Evolutionary conservation across 345 rosid species (phyloP).

Genomic region (Ailanthus altissimus): DNA sequence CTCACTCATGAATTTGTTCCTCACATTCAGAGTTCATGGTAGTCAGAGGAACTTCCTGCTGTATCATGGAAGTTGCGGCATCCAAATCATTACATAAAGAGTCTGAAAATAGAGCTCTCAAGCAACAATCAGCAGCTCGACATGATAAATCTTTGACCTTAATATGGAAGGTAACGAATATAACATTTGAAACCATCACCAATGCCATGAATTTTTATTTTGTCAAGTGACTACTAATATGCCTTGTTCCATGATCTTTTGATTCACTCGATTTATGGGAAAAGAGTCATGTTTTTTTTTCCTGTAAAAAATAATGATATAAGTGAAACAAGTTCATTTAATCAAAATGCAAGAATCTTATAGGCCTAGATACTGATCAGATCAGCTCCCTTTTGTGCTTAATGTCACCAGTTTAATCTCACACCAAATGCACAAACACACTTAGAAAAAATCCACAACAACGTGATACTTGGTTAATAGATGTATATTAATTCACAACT

Average conservation of each 20-base stretch:
- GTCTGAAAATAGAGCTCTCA: constrained; percentile 1
- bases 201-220: not conserved
- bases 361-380: not conserved
- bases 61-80: not conserved
- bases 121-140: not conserved
- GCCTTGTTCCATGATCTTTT: not conserved
- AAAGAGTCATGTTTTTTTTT: not conserved
- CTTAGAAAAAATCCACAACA: not conserved
- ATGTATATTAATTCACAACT: not conserved
- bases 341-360: not conserved
- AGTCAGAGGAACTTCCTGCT: not conserved
- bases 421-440: not conserved
- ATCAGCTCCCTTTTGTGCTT: not conserved
- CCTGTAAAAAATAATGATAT: not conserved
- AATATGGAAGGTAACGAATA: not conserved
- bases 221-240: too few species aligned
- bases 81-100: not conserved
- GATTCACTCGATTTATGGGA: not conserved
- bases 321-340: not conserved
- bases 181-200: not conserved
- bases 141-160: not conserved
- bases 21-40: not conserved
- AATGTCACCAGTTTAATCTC: not conserved
- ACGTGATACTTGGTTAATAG: not conserved
- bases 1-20: not conserved